phyloP scores from a whole-genome alignment of 202 grass and related monocot species.

The Musa balbisiana region DNA sequence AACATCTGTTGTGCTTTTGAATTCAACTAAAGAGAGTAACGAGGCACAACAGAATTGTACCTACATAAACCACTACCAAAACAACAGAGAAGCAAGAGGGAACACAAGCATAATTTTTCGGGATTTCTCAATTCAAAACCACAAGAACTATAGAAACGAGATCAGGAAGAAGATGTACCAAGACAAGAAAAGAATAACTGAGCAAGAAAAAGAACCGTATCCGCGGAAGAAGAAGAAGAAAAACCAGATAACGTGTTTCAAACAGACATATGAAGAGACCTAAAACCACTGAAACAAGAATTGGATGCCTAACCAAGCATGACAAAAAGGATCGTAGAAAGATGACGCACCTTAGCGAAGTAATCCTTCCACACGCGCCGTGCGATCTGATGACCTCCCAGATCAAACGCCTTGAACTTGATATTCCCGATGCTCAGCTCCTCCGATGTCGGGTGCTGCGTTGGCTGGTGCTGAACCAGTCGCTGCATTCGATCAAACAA shows the following conservation, averaged over 20 bases:
- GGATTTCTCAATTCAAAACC: no score
- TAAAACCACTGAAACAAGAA: background rate
- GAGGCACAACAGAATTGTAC: no score
- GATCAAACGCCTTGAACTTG: slow-evolving; percentile 9
- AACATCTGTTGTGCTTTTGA: no score
- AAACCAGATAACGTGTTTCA: background rate
- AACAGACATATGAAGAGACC: background rate
- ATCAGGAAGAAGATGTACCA: no score
- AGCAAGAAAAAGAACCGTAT: background rate
- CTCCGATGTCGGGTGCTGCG: slow-evolving; percentile 6
- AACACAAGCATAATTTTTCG: no score
- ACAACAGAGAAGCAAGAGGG: no score
- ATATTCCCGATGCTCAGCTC: slow-evolving; percentile 13
- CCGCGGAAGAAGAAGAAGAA: background rate
- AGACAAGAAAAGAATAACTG: no score
- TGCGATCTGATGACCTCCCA: slow-evolving; percentile 7
- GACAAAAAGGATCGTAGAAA: background rate
- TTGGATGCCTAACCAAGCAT: no score
- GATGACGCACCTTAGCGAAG: background rate
- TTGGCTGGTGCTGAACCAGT: slow-evolving; percentile 4
- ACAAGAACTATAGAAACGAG: no score
- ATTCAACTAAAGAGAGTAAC: no score
- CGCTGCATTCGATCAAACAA: background rate
- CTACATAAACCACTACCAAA: no score
- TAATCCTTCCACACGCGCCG: slow-evolving; percentile 10